Evolutionary conservation across 805 yeast genomes (phyloP), one percentile per base, ranked within the genome.

Genomic region (Isabelozyma pseudorhagii): DNA sequence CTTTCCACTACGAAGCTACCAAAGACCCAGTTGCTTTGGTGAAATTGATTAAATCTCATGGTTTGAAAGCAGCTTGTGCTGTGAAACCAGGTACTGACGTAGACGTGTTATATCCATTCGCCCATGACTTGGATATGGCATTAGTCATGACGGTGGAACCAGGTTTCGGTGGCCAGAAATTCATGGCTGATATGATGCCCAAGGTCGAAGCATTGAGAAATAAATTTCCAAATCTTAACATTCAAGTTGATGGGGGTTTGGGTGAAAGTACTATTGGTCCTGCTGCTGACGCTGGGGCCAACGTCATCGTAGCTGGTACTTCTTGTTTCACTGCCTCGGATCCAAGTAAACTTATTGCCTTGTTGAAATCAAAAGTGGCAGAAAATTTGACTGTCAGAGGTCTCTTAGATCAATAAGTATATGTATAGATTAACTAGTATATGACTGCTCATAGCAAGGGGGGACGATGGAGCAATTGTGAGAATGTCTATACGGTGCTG

Each of bases 81-180:
- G 78, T 94, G 59, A 93, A 93, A 69, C 99, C 99, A 50, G 88
- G 86, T 40, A 94, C 99, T 1, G 82, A 92, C 0, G 94, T 89
- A 18, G 94, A 87, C 50, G 96, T 82, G 3, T 78, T 92, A 41
- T 84, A 76, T 60, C 92, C 89, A 28, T 71, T 89, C 52, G 93
- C 85, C 25, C 85, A 85, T 44, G 74, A 81, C 49, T 76, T 93
- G 57, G 98, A 94, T 67, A 89, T 93, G 97, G 92, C 89, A n/a
- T 77, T 94, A 50, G 86, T 94, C 41, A 94, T 93, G 98, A 94
- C 99, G 2, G 98, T 94, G 36, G 99, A 94, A 72, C 99, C 99
- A 11, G 99, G 99, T 0, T 93, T 94, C 66, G 99, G 99, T 18
- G 99, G 99, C 43, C 99, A 94, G 72, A 87, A 87, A 68, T 94